phyloP scores from a whole-genome alignment of 768 basidiomycete species.

The Phaeotremella skinneri region DNA sequence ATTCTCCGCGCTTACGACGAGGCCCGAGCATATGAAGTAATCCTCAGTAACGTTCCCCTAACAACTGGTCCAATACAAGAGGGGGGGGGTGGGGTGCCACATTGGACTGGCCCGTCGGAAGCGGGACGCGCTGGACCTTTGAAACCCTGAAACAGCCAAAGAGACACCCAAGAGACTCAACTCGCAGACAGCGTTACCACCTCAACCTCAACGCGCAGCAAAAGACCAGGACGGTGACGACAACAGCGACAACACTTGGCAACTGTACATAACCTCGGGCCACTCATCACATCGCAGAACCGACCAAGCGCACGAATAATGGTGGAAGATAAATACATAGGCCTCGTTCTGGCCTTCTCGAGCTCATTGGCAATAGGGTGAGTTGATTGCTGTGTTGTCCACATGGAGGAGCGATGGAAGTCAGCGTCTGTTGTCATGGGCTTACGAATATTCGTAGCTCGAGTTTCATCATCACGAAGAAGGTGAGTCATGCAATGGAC shows the following conservation, averaged over 20 bases:
- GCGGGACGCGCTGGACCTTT: not conserved
- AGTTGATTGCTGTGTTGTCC: conserved; percentile 12
- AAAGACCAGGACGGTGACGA: not conserved
- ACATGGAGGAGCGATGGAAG: not conserved
- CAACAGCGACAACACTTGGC: conserved; percentile 1
- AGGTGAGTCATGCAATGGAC: conserved; percentile 59
- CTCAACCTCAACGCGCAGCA: not conserved
- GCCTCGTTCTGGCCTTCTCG: conserved; percentile 80
- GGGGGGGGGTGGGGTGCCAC: too few relatives aligned
- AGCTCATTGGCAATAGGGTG: conserved; percentile 76
- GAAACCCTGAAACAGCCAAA: too few relatives aligned
- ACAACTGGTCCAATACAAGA: too few relatives aligned
- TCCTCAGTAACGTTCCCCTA: too few relatives aligned
- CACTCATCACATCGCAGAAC: too few relatives aligned
- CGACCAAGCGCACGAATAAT: too few relatives aligned
- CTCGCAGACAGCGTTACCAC: too few relatives aligned
- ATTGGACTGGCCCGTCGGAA: not conserved
- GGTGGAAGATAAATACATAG: conserved; percentile 92
- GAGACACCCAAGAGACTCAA: too few relatives aligned
- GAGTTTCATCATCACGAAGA: conserved; percentile 99
- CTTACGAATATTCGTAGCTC: conserved; percentile 55
- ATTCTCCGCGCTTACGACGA: too few relatives aligned
- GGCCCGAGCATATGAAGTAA: too few relatives aligned
- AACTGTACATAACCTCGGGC: too few relatives aligned
- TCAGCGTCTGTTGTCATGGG: not conserved